Base-by-base conservation (phyloP, 2,329 filamentous ascomycete species). In the Aspergillus ibericus region DNA sequence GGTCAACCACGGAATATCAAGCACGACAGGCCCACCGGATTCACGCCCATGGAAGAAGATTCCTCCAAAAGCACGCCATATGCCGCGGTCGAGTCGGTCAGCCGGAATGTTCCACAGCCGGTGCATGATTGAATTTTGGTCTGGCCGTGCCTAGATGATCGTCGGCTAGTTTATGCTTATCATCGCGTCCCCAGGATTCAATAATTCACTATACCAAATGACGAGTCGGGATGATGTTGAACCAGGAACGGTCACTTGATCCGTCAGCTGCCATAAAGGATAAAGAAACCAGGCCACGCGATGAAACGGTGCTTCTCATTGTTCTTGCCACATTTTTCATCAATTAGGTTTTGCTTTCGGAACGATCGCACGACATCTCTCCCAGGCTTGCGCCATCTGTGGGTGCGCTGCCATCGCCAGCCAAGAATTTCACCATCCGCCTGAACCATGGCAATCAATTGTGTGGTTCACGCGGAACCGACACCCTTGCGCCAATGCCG, bases 51-150 rank as follows among this genome's bases (percentile, higher is more conserved):
- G 48, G 40, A 47, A 42, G 44, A 53, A 61, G 53, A 61, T 56
- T 54, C 38, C 54, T 44, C 49, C 40, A 44, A 55, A 61, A 66
- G 63, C 63, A 66, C 63, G 61, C 63, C 63, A 66, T 64, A 61
- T 57, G 55, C 59, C 63, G 54, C 59, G 42, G 12, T 22, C 7
- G 25, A 47, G 44, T 32, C 44, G 44, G 44, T 42, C 36, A 53
- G 36, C 51, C 35, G 27, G 36, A 44, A 53, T 53, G 36, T 42
- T 42, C 22, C 51, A 53, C 51, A 44, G 10, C 29, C 38, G 36
- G 22, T 40, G 49, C 20, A 16, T 18, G 29, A 52, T 27, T 15
- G 16, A 25, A 16, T 20, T 25, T 16, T 36, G 49, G 49, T n/a
- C n/a, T 6, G 12, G 13, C 36, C 38, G 48, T 36, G 29, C 48